These are phyloP conservation scores for Leishmania martiniquensis DNA, from an alignment of 208 protist species.

Conservation along the genomic window DNA sequence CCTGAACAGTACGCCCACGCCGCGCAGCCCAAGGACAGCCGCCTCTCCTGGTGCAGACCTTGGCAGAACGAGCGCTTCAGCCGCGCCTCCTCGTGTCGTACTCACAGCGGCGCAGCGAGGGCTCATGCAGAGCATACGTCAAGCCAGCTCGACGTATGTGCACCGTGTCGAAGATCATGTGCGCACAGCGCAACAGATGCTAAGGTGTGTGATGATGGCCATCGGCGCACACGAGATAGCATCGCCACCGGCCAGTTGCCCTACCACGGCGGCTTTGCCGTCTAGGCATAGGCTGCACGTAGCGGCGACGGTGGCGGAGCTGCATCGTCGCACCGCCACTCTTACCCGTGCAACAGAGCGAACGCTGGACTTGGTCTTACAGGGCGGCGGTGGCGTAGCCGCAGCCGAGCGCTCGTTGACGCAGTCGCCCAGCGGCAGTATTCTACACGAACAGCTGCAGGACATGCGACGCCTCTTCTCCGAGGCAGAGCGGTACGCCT, in stretches of 20 bases:
- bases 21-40: not conserved
- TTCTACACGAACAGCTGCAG: slow-evolving; percentile 43
- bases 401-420: not conserved
- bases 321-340: slow-evolving; percentile 55
- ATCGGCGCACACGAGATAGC: slow-evolving; percentile 24
- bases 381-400: not conserved
- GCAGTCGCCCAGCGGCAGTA: not conserved
- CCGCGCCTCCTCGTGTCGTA: not conserved
- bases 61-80: not conserved
- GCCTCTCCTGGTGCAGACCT: not conserved
- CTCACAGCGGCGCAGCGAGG: slow-evolving; percentile 24
- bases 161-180: slow-evolving; percentile 57
- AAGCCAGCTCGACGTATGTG: slow-evolving; percentile 42
- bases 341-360: slow-evolving; percentile 44
- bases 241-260: slow-evolving; percentile 1
- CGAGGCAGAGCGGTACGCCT: slow-evolving; percentile 48
- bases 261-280: slow-evolving; percentile 18
- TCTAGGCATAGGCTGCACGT: slow-evolving; percentile 41
- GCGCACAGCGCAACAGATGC: slow-evolving; percentile 38
- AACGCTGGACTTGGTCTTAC: slow-evolving; percentile 32
- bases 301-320: slow-evolving; percentile 40
- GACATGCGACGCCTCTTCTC: slow-evolving; percentile 44
- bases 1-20: slow-evolving; percentile 27
- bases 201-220: slow-evolving; percentile 35
- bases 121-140: slow-evolving; percentile 42